Percentiles rank a stretch among this genome's conserved stretches.
phyloP scores from a whole-genome alignment of 306 rosid species.

The Pachyrhizus erosus region DNA sequence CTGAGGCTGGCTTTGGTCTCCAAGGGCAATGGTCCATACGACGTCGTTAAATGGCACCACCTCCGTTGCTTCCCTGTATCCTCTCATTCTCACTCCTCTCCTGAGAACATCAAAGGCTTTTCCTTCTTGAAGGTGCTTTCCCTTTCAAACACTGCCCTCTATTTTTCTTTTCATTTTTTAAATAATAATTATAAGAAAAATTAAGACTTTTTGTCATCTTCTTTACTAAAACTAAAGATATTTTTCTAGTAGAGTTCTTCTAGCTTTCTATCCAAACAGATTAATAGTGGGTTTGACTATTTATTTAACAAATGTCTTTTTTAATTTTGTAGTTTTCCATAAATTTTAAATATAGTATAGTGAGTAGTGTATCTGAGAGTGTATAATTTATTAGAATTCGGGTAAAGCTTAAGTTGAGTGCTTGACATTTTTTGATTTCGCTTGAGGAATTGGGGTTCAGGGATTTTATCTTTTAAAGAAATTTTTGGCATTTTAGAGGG shows the following conservation, averaged over 20 bases:
- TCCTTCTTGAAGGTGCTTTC: slow-evolving; percentile 54
- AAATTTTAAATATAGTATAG: not conserved
- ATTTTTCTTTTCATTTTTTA: not conserved
- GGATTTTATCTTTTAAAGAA: not conserved
- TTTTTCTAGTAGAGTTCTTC: too few species aligned
- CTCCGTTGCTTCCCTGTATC: slow-evolving; percentile 59
- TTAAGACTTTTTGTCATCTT: too few species aligned
- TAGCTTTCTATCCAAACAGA: too few species aligned
- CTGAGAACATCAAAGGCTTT: slow-evolving; percentile 56
- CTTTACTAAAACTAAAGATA: too few species aligned
- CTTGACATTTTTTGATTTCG: not conserved
- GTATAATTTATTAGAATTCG: not conserved
- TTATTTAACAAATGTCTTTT: not conserved
- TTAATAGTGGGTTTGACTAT: not conserved
- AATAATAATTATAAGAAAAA: too few species aligned
- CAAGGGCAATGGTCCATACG: slow-evolving; percentile 54
- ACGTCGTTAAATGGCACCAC: slow-evolving; percentile 69
- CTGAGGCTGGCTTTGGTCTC: slow-evolving; percentile 64
- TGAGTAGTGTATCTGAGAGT: not conserved
- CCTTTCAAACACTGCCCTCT: not conserved
- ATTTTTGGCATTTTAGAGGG: not conserved
- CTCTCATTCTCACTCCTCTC: not conserved
- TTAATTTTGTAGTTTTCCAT: not conserved
- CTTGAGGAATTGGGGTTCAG: not conserved
- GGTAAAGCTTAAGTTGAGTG: not conserved